Base-by-base conservation (phyloP, 805 yeast species). In the Debaryomyces tyrocola region DNA sequence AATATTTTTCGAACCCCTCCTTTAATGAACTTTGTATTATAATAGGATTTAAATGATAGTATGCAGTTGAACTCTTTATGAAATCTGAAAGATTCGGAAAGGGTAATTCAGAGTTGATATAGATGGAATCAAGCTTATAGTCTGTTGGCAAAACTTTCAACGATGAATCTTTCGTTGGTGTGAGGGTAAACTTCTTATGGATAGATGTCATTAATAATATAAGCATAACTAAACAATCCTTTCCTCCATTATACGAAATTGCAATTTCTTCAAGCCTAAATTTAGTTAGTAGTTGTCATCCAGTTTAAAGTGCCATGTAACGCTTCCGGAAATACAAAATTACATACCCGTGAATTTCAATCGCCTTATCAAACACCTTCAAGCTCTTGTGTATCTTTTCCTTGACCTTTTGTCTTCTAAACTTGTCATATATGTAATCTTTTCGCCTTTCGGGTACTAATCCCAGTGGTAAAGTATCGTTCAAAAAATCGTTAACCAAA, bases 211-310 rank as follows among this genome's bases (percentile, higher is more conserved):
- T 67, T 44, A 88, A 81, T 4, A 94, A 59, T 12, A 90, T 71
- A 45, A 94, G 75, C 85, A 92, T 82, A 28, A 91, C 97, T 40
- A 91, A 79, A 58, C 98, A 94, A 67, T 94, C 99, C 60, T 94
- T 94, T 1, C 99, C 99, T 9, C 99, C 99, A 62, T 94, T 94
- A 64, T 86, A 94, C 2, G 96, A 87, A 11, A 94, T 74, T 0
- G 97, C 85, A 3, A 87, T 66, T 47, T 85, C 83, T 14, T 62
- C 59, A n/a, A 72, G 54, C 7, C 69, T 64, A 42, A 5, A 44
- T 18, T 34, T 4, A 17, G 63, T 56, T 57, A 59, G 60, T 56
- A 49, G 17, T 5, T n/a, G n/a, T 33, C 20, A 34, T 17, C 21
- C 17, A 18, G 11, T 37, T 17, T 4, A 34, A 14, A 11, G 11